These are phyloP conservation scores for Lentinula raphanica DNA, from an alignment of 768 basidiomycete species.

Conservation along the genomic window DNA sequence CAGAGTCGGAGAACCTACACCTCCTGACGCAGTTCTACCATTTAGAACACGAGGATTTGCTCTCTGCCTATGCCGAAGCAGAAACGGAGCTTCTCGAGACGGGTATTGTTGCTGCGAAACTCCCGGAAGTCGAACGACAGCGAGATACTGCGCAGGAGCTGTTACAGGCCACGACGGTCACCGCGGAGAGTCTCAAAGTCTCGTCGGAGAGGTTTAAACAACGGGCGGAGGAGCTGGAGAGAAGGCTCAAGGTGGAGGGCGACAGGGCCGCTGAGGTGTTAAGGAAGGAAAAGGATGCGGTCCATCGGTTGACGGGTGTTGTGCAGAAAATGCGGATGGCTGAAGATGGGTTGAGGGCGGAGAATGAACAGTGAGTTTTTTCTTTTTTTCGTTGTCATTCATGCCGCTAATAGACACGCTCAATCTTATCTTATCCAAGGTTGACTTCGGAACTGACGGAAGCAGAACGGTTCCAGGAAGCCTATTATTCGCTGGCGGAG, in stretches of 20 bases:
- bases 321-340: conserved; percentile 55
- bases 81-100: conserved; percentile 23
- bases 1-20: conserved; percentile 13
- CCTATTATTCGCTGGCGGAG: conserved; percentile 60
- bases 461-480: conserved; percentile 62
- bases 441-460: conserved; percentile 50
- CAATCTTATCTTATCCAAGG: conserved; percentile 21
- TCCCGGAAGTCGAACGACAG: conserved; percentile 31
- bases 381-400: background rate
- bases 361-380: conserved; percentile 65
- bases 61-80: conserved; percentile 22
- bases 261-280: conserved; percentile 30
- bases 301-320: conserved; percentile 43
- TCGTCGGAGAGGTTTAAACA: conserved; percentile 17
- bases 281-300: conserved; percentile 41
- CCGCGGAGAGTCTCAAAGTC: conserved; percentile 14
- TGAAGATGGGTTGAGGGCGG: conserved; percentile 63
- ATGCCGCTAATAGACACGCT: background rate
- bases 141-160: conserved; percentile 18
- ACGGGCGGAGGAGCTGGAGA: conserved; percentile 18
- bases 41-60: conserved; percentile 29
- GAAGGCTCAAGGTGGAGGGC: conserved; percentile 24
- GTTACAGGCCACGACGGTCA: conserved; percentile 19
- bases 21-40: conserved; percentile 32
- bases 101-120: conserved; percentile 12